Percentiles rank a stretch among this genome's conserved stretches.
phyloP scores from a whole-genome alignment of 352 stramenopile species.

The Pythium rishiriense region DNA sequence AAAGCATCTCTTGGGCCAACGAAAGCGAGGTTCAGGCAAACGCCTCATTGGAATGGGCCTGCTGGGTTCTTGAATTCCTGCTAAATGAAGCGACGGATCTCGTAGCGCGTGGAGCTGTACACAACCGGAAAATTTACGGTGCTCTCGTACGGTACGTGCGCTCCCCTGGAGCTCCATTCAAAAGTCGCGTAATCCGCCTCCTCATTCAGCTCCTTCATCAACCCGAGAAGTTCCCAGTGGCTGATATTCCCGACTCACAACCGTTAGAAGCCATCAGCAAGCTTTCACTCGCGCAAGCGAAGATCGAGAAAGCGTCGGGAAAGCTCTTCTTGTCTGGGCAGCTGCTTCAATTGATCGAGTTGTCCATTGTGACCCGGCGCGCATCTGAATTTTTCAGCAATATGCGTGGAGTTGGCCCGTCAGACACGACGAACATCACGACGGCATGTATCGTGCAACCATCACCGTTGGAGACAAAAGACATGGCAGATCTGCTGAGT shows the following conservation, averaged over 20 bases:
- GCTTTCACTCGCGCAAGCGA: constrained; percentile 57
- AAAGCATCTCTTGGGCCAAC: constrained; percentile 80
- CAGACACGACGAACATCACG: background rate
- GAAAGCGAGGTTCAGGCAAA: constrained; percentile 73
- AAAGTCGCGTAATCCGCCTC: constrained; percentile 71
- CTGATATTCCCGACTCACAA: constrained; percentile 62
- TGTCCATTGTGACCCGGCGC: constrained; percentile 54
- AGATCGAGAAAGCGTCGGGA: constrained; percentile 52
- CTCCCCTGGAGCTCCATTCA: constrained; percentile 78
- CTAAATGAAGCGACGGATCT: constrained; percentile 75
- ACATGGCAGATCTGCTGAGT: constrained; percentile 43
- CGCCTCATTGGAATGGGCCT: constrained; percentile 84
- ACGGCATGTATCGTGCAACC: constrained; percentile 40
- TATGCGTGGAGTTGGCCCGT: background rate
- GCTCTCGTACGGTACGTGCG: constrained; percentile 80
- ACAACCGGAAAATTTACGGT: constrained; percentile 81
- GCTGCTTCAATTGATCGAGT: constrained; percentile 76
- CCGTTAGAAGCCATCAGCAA: constrained; percentile 61
- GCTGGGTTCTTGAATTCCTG: constrained; percentile 81
- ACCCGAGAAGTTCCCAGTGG: constrained; percentile 52
- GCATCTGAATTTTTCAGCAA: constrained; percentile 26
- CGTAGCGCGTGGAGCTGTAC: constrained; percentile 62
- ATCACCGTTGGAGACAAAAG: constrained; percentile 41
- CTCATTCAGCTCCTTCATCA: constrained; percentile 75
- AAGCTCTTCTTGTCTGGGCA: constrained; percentile 77